Evolutionary conservation across 306 rosid genomes (phyloP), one percentile per base, ranked within the genome.

Genomic region (Cucurbita argyrosperma): DNA sequence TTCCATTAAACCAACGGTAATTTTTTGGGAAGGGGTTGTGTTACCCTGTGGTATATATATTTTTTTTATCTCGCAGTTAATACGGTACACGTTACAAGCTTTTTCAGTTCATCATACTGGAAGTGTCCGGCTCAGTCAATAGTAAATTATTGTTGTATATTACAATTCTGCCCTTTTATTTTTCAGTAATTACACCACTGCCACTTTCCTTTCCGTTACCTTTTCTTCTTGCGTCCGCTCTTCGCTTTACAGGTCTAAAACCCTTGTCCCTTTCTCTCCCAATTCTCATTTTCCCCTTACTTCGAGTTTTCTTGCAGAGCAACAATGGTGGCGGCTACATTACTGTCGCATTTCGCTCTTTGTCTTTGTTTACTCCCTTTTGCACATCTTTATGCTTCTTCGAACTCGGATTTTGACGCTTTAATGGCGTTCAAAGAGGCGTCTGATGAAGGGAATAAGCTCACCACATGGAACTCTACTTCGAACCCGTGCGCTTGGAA

Each of bases 381-480:
- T 11, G 53, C 75, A 51, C 19, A 18, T 56, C 60, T 68, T 40
- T 67, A 72, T 13, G 75, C 83, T 76, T 67, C 80, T 47, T 0
- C 40, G 0, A 75, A 80, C 80, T 74, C 85, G 14, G 98, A 92
- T 74, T 40, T 81, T 37, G 74, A 82, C 6, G 62, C 90, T 39
- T 55, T 92, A 14, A 18, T 90, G 74, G 84, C 89, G 12, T 92
- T 92, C 83, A 92, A 85, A 79, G 60, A 81, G 12, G 7, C 77
- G 46, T 76, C 96, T 6, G 96, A 90, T 76, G 15, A 78, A 0
- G 65, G 71, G 71, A 80, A 87, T 76, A 83, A 43, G 61, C 96
- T 92, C 65, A 11, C 87, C 6, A 12, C 71, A 10, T 92, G 98
- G 98, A 90, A 82, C 91, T 72, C 83, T 15, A 74, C 80, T 79